Evolutionary conservation across 1,284 basidiomycete species (phyloP).

Genomic region (Earliella scabrosa): DNA sequence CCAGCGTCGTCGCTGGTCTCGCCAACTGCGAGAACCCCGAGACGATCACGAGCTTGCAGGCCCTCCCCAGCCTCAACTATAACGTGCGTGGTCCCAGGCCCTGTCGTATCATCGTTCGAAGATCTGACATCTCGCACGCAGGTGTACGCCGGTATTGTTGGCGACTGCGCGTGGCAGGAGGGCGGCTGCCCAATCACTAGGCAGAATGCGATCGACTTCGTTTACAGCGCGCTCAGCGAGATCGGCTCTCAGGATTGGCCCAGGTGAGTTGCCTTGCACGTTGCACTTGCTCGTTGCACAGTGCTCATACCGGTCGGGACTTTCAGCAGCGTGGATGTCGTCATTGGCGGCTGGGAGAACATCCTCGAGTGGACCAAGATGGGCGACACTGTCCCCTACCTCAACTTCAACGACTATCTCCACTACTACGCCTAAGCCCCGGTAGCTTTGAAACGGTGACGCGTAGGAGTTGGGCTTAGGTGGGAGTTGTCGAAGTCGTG

Average conservation of each 20-base stretch:
- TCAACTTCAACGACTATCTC: too few species aligned
- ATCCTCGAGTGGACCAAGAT: too few species aligned
- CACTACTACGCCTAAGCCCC: too few species aligned
- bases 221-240: not conserved
- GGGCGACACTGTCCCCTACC: too few species aligned
- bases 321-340: not conserved
- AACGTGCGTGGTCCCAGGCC: not conserved
- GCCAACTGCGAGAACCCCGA: not conserved
- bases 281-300: not conserved
- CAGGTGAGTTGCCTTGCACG: not conserved
- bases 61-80: constrained; percentile 1
- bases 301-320: too few species aligned
- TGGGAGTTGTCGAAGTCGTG: too few species aligned
- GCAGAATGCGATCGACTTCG: constrained; percentile 4
- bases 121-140: not conserved
- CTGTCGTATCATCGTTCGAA: not conserved
- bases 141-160: constrained; percentile 1
- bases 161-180: not conserved
- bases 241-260: not conserved
- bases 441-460: too few species aligned
- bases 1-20: not conserved
- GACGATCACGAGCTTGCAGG: not conserved
- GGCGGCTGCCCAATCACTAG: constrained; percentile 1
- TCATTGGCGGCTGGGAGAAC: too few species aligned
- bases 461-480: too few species aligned